Percentiles rank a stretch among this genome's conserved stretches.
phyloP scores from a whole-genome alignment of 2,329 filamentous ascomycete species.

The Furcasterigmium furcatum region DNA sequence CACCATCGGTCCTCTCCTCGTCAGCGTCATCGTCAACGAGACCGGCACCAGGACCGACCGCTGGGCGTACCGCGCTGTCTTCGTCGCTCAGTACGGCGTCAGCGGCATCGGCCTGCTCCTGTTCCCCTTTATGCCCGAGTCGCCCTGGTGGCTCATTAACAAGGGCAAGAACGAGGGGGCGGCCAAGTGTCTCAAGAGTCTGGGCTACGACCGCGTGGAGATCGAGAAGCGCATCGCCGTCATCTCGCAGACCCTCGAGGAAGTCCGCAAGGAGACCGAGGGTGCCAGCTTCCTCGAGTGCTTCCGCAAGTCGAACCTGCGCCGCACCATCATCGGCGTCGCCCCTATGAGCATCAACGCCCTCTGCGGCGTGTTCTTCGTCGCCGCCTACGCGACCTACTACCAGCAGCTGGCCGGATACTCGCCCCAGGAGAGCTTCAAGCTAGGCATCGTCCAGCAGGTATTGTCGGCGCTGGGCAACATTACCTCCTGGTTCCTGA shows the following conservation, averaged over 20 bases:
- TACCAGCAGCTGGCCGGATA: constrained; percentile 38
- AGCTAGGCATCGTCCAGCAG: constrained; percentile 26
- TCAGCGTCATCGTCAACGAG: constrained; percentile 26
- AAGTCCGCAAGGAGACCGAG: constrained; percentile 28
- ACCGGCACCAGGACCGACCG: constrained; percentile 18
- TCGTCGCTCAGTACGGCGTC: constrained; percentile 10
- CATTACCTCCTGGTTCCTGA: constrained; percentile 25
- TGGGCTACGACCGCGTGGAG: constrained; percentile 21
- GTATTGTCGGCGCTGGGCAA: constrained; percentile 22
- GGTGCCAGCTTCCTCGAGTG: constrained; percentile 33
- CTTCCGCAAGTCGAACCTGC: no score
- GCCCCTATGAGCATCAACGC: constrained; percentile 29
- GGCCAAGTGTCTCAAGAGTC: constrained; percentile 22
- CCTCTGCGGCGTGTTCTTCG: constrained; percentile 29
- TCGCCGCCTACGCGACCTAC: constrained; percentile 34
- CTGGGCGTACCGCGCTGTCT: constrained; percentile 25
- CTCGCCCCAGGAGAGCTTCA: constrained; percentile 27
- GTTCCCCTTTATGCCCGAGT: constrained; percentile 30
- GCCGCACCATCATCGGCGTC: constrained; percentile 35
- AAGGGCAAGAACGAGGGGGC: constrained; percentile 26
- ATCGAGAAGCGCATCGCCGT: constrained; percentile 23
- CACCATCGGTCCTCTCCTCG: constrained; percentile 21
- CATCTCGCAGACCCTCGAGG: constrained; percentile 25
- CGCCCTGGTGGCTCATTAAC: constrained; percentile 32
- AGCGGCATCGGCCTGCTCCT: constrained; percentile 19